Conservation (phyloP, 2,329 filamentous ascomycete genomes). For the Stagonosporopsis vannaccii region DNA sequence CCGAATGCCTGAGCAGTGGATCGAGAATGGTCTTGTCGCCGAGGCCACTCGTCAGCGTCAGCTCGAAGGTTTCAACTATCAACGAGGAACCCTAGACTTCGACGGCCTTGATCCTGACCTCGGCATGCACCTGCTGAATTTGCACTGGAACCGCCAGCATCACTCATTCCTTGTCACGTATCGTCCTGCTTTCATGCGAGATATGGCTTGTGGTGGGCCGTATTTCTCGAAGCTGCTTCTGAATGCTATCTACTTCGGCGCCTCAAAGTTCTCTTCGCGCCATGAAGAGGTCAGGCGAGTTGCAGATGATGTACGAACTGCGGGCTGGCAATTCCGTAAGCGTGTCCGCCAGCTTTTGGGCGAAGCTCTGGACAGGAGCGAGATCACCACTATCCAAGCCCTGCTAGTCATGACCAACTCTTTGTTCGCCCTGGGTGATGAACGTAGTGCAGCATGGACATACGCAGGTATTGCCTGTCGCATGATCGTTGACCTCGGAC, state of each 20-base stretch:
- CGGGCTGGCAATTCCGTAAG: slow-evolving; percentile 58
- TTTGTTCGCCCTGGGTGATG: slow-evolving; percentile 58
- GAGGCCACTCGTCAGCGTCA: slow-evolving; percentile 60
- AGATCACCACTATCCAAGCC: slow-evolving; percentile 63
- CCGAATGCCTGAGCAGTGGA: slow-evolving; percentile 47
- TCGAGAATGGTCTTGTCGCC: slow-evolving; percentile 56
- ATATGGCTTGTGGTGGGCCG: slow-evolving; percentile 60
- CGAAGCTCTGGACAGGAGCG: slow-evolving; percentile 56
- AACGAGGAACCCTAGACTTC: slow-evolving; percentile 59
- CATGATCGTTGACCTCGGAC: slow-evolving; percentile 63
- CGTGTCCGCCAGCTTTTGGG: slow-evolving; percentile 58
- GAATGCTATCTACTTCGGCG: slow-evolving; percentile 61
- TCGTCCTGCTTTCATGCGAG: slow-evolving; percentile 54
- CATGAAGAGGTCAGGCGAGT: slow-evolving; percentile 54
- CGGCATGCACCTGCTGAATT: slow-evolving; percentile 59
- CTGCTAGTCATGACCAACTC: slow-evolving; percentile 61
- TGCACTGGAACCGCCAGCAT: slow-evolving; percentile 64
- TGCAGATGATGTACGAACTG: slow-evolving; percentile 55
- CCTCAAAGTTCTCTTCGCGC: slow-evolving; percentile 57
- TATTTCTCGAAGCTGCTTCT: slow-evolving; percentile 65
- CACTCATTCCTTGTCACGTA: slow-evolving; percentile 59
- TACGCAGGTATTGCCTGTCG: slow-evolving; percentile 65
- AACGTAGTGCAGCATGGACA: slow-evolving; percentile 63
- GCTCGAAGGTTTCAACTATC: slow-evolving; percentile 58
- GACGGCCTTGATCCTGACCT: slow-evolving; percentile 62